Evolutionary conservation across 768 basidiomycete genomes (phyloP), one percentile per base, ranked within the genome.

Genomic region (Lactarius indigo): DNA sequence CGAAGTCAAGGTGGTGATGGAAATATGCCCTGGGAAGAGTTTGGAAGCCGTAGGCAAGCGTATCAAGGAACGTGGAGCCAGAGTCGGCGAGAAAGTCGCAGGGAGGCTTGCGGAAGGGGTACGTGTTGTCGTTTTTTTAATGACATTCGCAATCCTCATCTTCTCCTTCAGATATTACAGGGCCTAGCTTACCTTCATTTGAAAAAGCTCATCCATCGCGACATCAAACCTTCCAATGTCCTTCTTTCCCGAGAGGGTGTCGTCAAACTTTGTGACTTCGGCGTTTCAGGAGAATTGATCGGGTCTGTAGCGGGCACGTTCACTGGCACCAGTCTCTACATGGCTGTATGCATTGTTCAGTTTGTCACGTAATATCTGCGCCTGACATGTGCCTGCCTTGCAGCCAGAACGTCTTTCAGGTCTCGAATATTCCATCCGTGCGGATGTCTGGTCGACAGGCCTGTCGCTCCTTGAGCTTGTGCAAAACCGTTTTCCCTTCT

Each of bases 391-490:
- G 44, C 47, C 23, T 69, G 59, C 69, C 61, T 68, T 69, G 61
- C 70, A 94, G 92, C 96, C 96, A 58, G 96, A 98, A 78, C 89
- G 96, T 68, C 96, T 98, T 68, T 89, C 87, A 72, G 96, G 96
- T 6, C 85, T 89, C 63, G 87, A 90, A 70, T 99, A 97, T 76
- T 92, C 92, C 37, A 96, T 97, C 73, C 88, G 93, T 64, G 93
- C 96, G 42, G 96, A 99, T 75, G 96, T 99, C 28, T 99, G 97
- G 97, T 98, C 96, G 1, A 90, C 94, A 17, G 97, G 96, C 28
- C 90, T 99, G 55, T 92, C 95, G 0, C 83, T 99, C 39, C 84
- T 98, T 71, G 97, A 98, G 78, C 85, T 99, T 28, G 91, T 96
- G 6, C 86, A 92, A 73, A 97, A 96, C 73, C 87, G 91, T 50